Conservation (phyloP, 257 asterid species). For the Solanum pimpinellifolium region DNA sequence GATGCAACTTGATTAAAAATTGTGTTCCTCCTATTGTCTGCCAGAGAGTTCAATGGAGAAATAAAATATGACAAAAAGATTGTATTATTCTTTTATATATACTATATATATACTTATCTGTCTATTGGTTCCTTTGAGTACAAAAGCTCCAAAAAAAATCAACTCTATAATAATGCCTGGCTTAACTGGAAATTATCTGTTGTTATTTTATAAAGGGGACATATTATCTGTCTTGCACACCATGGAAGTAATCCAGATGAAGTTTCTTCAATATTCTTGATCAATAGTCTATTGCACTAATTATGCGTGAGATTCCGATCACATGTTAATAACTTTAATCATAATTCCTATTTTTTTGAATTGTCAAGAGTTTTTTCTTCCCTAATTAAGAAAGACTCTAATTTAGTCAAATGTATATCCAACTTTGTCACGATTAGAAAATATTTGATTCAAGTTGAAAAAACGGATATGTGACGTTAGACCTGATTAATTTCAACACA, state of each 20-base stretch:
- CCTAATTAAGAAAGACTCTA: background rate
- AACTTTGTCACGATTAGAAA: background rate
- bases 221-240: constrained; percentile 16
- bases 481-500: background rate
- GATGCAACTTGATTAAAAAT: constrained; percentile 8
- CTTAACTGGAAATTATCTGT: constrained; percentile 14
- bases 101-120: constrained; percentile 4
- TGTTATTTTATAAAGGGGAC: constrained; percentile 16
- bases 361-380: background rate
- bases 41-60: constrained; percentile 1
- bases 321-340: background rate
- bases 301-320: background rate
- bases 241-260: background rate
- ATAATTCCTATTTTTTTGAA: background rate
- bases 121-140: constrained; percentile 16
- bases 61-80: constrained; percentile 17
- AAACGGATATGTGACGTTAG: background rate
- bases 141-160: constrained; percentile 12
- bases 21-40: constrained; percentile 1
- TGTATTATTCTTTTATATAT: constrained; percentile 12
- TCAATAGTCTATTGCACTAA: background rate
- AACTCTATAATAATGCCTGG: constrained; percentile 11
- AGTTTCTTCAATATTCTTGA: background rate
- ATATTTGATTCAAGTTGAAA: background rate
- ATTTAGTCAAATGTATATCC: background rate